Evolutionary conservation across 148 eudicot species (phyloP).

Genomic region (Rhododendron vialii): DNA sequence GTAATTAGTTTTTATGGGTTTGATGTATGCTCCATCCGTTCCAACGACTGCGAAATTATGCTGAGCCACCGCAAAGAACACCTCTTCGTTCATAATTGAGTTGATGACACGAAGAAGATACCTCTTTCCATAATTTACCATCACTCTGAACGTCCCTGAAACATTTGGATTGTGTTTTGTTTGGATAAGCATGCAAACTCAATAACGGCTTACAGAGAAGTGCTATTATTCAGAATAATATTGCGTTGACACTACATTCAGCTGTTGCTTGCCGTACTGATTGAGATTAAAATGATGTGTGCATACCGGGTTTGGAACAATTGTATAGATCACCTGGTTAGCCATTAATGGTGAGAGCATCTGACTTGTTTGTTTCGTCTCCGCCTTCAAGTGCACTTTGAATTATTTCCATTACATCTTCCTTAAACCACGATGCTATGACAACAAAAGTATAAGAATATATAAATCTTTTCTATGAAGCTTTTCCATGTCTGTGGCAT

Average conservation of each 20-base stretch:
- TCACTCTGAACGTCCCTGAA: conserved; percentile 15
- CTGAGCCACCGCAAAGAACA: conserved; percentile 26
- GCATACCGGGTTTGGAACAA: conserved; percentile 20
- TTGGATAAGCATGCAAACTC: no score
- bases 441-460: neutral
- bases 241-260: no score
- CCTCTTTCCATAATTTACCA: conserved; percentile 21
- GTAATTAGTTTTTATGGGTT: conserved; percentile 20
- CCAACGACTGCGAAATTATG: conserved; percentile 23
- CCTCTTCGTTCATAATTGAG: conserved; percentile 22
- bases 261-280: no score
- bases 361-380: conserved; percentile 14
- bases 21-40: conserved; percentile 22
- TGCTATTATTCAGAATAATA: no score
- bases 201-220: no score
- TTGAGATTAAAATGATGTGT: neutral
- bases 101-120: conserved; percentile 28
- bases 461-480: neutral
- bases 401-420: conserved; percentile 27
- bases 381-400: conserved; percentile 9
- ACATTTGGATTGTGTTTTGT: neutral
- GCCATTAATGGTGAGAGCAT: conserved; percentile 32
- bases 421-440: conserved; percentile 20
- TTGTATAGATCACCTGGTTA: conserved; percentile 28
- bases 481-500: no score